phyloP scores from a whole-genome alignment of 345 rosid species.

The Eutrema heterophyllum region DNA sequence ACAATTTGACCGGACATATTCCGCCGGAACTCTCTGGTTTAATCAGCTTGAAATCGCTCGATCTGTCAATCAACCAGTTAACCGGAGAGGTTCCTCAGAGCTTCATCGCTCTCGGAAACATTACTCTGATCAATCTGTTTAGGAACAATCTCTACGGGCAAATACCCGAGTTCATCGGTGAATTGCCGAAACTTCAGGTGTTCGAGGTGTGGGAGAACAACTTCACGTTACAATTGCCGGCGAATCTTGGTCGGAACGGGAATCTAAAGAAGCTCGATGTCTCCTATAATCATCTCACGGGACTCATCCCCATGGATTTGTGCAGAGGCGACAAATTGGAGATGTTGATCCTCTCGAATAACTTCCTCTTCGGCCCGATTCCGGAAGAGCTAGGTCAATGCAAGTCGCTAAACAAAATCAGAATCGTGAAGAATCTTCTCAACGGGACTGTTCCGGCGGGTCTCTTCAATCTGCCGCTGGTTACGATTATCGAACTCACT shows the following conservation, averaged over 20 bases:
- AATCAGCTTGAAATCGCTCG: slow-evolving; percentile 62
- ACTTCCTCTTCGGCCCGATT: slow-evolving; percentile 67
- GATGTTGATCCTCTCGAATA: slow-evolving; percentile 54
- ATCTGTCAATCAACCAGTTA: slow-evolving; percentile 57
- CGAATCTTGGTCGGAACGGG: slow-evolving; percentile 65
- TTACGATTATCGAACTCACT: slow-evolving; percentile 44
- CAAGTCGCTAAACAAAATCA: slow-evolving; percentile 49
- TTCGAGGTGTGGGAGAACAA: slow-evolving; percentile 76
- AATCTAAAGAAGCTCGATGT: slow-evolving; percentile 58
- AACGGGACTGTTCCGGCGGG: slow-evolving; percentile 71
- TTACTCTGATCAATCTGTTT: slow-evolving; percentile 62
- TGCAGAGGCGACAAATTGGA: slow-evolving; percentile 59
- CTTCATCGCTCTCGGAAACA: slow-evolving; percentile 40
- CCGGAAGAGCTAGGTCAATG: slow-evolving; percentile 71
- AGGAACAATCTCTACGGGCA: slow-evolving; percentile 57
- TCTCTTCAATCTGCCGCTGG: slow-evolving; percentile 47
- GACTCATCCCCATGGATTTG: slow-evolving; percentile 57
- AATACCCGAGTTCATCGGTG: slow-evolving; percentile 65
- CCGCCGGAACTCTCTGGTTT: slow-evolving; percentile 71
- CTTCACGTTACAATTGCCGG: slow-evolving; percentile 61
- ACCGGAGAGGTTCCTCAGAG: slow-evolving; percentile 73
- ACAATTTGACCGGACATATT: slow-evolving; percentile 60
- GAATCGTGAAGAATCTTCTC: slow-evolving; percentile 49
- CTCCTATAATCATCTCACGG: slow-evolving; percentile 63
- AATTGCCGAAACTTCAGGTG: slow-evolving; percentile 57